Base-by-base conservation (phyloP, 2,329 filamentous ascomycete genomes). In the Pyricularia pennisetigena region DNA sequence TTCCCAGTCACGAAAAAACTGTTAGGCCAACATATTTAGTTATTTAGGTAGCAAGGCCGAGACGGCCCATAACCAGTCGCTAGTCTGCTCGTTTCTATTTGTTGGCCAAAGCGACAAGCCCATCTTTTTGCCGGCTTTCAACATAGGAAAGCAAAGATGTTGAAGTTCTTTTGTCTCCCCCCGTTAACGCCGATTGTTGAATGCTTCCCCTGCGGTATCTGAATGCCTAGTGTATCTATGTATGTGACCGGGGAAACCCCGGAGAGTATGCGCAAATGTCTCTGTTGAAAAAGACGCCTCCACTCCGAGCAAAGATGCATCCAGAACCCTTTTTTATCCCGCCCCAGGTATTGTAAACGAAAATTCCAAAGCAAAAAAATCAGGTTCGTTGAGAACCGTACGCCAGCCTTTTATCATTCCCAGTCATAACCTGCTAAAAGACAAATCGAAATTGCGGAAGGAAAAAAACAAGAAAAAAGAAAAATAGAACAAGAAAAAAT, bases 231-330 rank as follows among this genome's bases (percentile, higher is more conserved):
- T 61, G n/a, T 61, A 26, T 61, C 16, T 61, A 61, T 61, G 57
- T 61, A 61, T 61, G 57, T 61, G 57, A 23, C 24, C 24, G n/a
- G 57, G 57, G 57, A 61, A 24, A 26, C 57, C 57, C 57, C 57
- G 57, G 57, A 61, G 24, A 61, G 57, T 49, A 61, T 61, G 71
- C 71, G 71, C 72, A 74, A 72, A 71, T 73, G 75, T 76, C 75
- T 75, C 74, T 77, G 76, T 77, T 76, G 76, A 77, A 77, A 77
- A 77, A 76, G 76, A 77, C 75, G 72, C 72, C 72, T 70, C 68
- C 71, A 71, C 68, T 67, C 68, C 66, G 30, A 67, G 59, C 28
- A 30, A 67, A 59, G 66, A 68, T 49, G 54, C 49, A 57, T 30
- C 24, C 24, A 64, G 67, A 14, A 24, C 26, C 64, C 62, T 68